Evolutionary conservation across 768 basidiomycete genomes (phyloP).

Genomic region (Suillus paluster): DNA sequence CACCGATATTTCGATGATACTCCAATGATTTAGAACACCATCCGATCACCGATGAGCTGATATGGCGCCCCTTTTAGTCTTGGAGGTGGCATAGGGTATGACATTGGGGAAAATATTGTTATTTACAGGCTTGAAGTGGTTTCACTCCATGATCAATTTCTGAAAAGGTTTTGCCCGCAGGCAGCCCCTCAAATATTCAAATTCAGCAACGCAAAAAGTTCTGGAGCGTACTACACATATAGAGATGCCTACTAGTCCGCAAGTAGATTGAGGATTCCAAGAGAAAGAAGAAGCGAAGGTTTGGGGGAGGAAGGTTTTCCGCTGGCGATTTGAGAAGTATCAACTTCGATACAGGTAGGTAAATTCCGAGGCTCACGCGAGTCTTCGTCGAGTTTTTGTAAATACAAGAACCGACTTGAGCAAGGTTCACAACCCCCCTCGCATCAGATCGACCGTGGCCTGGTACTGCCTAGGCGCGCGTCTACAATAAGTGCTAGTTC

Average conservation of each 20-base stretch:
- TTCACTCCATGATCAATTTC: background rate
- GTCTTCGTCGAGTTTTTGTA: too few species aligned
- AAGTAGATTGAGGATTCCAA: background rate
- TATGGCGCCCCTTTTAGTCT: background rate
- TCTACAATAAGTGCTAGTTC: too few species aligned
- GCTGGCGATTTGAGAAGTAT: background rate
- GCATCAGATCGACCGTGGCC: too few species aligned
- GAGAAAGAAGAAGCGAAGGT: too few species aligned
- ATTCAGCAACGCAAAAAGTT: background rate
- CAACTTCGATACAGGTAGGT: background rate
- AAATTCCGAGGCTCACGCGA: too few species aligned
- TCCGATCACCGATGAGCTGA: background rate
- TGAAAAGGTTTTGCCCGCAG: background rate
- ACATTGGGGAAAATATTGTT: background rate
- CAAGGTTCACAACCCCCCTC: too few species aligned
- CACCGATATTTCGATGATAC: too few species aligned
- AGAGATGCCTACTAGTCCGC: background rate
- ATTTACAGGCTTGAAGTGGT: background rate
- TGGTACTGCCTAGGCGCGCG: too few species aligned
- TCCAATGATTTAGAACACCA: background rate
- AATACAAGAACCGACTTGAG: background rate
- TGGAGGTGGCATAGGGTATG: background rate
- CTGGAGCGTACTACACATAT: background rate
- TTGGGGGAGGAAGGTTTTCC: background rate
- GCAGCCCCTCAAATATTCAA: background rate